These are phyloP conservation scores for Podaxis sp. DNA, from an alignment of 768 basidiomycete species.

Conservation along the genomic window DNA sequence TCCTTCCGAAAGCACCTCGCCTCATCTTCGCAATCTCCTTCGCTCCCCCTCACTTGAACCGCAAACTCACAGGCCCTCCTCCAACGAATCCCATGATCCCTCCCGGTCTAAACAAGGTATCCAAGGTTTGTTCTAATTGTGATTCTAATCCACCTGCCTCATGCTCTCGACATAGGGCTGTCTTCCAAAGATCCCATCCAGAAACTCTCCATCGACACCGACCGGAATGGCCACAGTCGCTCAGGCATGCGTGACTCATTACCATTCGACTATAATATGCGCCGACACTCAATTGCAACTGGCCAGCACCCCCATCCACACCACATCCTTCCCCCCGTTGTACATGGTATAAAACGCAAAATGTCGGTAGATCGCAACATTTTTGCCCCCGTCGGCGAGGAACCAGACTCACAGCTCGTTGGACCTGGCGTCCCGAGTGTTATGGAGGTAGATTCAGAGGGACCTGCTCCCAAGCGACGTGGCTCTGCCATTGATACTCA, in stretches of 20 bases:
- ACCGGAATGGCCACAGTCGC: conserved; percentile 16
- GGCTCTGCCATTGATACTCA: conserved; percentile 82
- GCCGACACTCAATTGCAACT: conserved; percentile 71
- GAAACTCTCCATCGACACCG: conserved; percentile 15
- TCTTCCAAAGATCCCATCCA: conserved; percentile 17
- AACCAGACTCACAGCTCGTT: conserved; percentile 63
- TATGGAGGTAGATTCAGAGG: conserved; percentile 59
- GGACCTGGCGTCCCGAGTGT: conserved; percentile 67
- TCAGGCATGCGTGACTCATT: conserved; percentile 39
- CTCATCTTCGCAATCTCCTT: conserved; percentile 58
- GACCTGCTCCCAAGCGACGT: conserved; percentile 77
- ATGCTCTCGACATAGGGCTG: conserved; percentile 14
- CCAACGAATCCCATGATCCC: conserved; percentile 28
- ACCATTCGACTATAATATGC: conserved; percentile 68
- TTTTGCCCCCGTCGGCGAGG: conserved; percentile 55
- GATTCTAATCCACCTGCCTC: conserved; percentile 8
- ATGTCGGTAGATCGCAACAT: conserved; percentile 68
- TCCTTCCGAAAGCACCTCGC: conserved; percentile 30
- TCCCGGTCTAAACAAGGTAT: conserved; percentile 30
- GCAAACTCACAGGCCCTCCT: conserved; percentile 26
- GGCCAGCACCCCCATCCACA: conserved; percentile 48
- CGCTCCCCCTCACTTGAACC: conserved; percentile 57
- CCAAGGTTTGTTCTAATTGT: not conserved
- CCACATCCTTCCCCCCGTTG: conserved; percentile 33
- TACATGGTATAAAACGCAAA: conserved; percentile 79